Base-by-base conservation (phyloP, 169 alveolate species). In the Plasmodium coatneyi region DNA sequence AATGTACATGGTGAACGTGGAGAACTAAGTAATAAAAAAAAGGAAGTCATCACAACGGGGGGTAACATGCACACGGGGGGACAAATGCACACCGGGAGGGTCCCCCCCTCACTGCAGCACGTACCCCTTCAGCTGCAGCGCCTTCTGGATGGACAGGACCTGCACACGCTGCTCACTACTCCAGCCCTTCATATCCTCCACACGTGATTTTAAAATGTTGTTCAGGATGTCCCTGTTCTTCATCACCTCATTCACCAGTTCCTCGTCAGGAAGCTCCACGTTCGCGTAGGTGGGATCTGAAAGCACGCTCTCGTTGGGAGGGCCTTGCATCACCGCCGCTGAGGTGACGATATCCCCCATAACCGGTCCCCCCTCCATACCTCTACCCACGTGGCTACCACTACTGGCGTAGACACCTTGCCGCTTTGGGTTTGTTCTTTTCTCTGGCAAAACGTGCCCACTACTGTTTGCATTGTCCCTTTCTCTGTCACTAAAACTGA, bases 181-280 rank as follows among this genome's bases (percentile, higher is more conserved):
- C 95, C 95, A 90, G 5, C 34, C 43, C 12, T 36, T 49, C 95
- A 90, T 90, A 32, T 90, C 92, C 76, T 90, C 84, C 22, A 71
- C 39, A 30, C 72, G 81, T 25, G 92, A 80, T 28, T 81, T 80
- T 32, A 90, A 46, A 90, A 90, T 90, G 54, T 90, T 90, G 56
- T 90, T 90, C 46, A 90, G 71, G 7, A 90, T 90, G 19, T 90
- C 84, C 9, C 39, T 10, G 39, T 90, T 72, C 76, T 90, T 90
- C 56, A 80, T 74, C n/a, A 90, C 84, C 28, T 66, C 92, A 28
- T 90, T 90, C 3, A 90, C 95, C 14, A 90, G 79, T 5, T 71
- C 95, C 1, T 90, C 95, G 54, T 80, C 92, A 4, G 95, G 89
- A 1, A 43, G 16, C 5, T 79, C 89, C 28, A 87, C 71, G 46